Conservation (phyloP, 192 early-diverging fungal genomes). For the Entophlyctis luteolus region DNA sequence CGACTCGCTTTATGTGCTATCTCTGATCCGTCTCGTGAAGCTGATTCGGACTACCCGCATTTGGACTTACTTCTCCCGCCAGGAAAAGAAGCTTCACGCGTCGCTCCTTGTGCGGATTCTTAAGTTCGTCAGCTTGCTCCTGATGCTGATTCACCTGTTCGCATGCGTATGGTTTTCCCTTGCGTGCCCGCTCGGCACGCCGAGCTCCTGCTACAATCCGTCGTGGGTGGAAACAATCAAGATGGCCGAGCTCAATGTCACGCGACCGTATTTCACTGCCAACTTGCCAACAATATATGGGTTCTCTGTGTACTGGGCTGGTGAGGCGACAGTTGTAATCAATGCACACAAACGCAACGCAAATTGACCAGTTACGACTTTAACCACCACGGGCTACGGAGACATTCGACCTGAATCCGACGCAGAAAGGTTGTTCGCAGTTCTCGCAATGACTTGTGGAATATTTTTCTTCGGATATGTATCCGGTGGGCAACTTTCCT, state of each 20-base stretch:
- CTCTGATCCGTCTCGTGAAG: slow-evolving; percentile 40
- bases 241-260: neutral
- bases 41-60: slow-evolving; percentile 32
- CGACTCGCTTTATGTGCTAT: slow-evolving; percentile 10
- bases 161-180: slow-evolving; percentile 42
- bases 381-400: slow-evolving; percentile 48
- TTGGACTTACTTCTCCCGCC: slow-evolving; percentile 32
- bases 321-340: slow-evolving; percentile 18
- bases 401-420: slow-evolving; percentile 41
- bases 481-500: slow-evolving; percentile 29
- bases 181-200: slow-evolving; percentile 28
- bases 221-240: slow-evolving; percentile 13
- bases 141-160: slow-evolving; percentile 33
- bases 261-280: neutral
- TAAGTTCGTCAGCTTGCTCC: slow-evolving; percentile 41
- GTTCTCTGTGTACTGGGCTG: slow-evolving; percentile 39
- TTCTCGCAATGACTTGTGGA: slow-evolving; percentile 37
- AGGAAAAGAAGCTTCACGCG: slow-evolving; percentile 48
- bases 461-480: slow-evolving; percentile 50
- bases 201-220: neutral
- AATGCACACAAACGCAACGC: neutral
- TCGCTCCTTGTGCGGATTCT: slow-evolving; percentile 35
- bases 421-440: slow-evolving; percentile 39
- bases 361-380: slow-evolving; percentile 36
- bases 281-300: slow-evolving; percentile 1